phyloP scores from a whole-genome alignment of 352 stramenopile genomes.

The Phytopythium chamaehyphon region DNA sequence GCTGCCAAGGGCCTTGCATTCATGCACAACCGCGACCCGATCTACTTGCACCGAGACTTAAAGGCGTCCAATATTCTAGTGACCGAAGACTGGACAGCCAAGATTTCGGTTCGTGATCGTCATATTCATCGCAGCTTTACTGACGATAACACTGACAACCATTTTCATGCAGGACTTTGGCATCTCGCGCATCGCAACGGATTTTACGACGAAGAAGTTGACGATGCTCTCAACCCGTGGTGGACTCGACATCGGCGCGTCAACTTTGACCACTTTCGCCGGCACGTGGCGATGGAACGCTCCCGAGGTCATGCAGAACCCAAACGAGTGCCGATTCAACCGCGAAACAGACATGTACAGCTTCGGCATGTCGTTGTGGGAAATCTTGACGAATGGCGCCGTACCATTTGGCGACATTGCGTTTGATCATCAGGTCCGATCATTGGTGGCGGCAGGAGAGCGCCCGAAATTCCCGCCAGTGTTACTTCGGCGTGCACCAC shows the following conservation, averaged over 20 bases:
- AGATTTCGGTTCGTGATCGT: slow-evolving; percentile 34
- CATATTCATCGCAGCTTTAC: not conserved
- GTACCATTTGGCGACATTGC: slow-evolving; percentile 59
- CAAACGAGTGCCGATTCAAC: slow-evolving; percentile 63
- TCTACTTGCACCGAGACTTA: slow-evolving; percentile 71
- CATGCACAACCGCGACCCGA: slow-evolving; percentile 73
- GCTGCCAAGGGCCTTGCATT: slow-evolving; percentile 69
- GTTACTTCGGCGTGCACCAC: slow-evolving; percentile 38
- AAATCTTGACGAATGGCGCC: slow-evolving; percentile 63
- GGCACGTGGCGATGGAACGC: slow-evolving; percentile 76
- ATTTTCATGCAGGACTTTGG: slow-evolving; percentile 40
- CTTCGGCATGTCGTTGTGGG: slow-evolving; percentile 66
- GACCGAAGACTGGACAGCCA: slow-evolving; percentile 67
- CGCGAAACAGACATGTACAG: slow-evolving; percentile 74
- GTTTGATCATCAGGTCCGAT: slow-evolving; percentile 67
- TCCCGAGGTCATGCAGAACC: slow-evolving; percentile 67
- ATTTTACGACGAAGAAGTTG: slow-evolving; percentile 48
- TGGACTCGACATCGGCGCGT: slow-evolving; percentile 15
- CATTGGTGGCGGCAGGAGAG: slow-evolving; percentile 49
- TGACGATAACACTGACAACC: not conserved
- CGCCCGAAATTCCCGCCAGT: slow-evolving; percentile 44
- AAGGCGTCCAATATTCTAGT: slow-evolving; percentile 77
- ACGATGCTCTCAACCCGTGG: slow-evolving; percentile 11
- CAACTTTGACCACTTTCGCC: slow-evolving; percentile 58
- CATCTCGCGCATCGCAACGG: slow-evolving; percentile 67